Percentiles rank a stretch among this genome's conserved stretches.
Evolutionary conservation across 257 asterid species (phyloP).

Genomic region (Oldenlandia corymbosa): DNA sequence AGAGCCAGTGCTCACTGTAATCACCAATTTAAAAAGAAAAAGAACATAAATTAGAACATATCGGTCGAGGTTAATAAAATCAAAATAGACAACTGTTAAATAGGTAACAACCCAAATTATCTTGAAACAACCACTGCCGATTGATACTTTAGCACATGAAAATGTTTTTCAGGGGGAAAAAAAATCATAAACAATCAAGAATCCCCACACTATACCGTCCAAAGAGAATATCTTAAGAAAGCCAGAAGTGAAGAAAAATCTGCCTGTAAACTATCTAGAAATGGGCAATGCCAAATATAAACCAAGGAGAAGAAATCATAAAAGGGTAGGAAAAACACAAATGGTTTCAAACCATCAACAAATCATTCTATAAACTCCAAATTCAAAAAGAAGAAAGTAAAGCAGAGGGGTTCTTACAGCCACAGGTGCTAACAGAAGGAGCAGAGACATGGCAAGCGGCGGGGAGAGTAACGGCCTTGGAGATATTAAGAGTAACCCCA

Average conservation of each 20-base stretch:
- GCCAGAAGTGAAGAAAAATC: no score
- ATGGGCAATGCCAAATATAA: neutral
- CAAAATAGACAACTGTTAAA: neutral
- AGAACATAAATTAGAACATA: slow-evolving; percentile 1
- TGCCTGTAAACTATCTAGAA: neutral
- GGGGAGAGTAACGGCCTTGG: slow-evolving; percentile 73
- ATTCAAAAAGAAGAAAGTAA: neutral
- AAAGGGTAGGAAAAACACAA: no score
- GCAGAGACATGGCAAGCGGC: slow-evolving; percentile 81
- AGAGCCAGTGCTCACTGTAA: slow-evolving; percentile 41
- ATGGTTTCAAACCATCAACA: no score
- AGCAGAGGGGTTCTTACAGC: slow-evolving; percentile 36
- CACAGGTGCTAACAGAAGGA: slow-evolving; percentile 66
- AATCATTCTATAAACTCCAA: no score
- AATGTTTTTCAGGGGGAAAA: no score
- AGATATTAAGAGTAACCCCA: slow-evolving; percentile 63
- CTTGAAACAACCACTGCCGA: no score
- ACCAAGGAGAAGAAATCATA: neutral
- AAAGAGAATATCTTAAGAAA: no score
- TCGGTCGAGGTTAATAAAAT: neutral
- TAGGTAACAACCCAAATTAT: no score
- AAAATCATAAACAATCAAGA: neutral
- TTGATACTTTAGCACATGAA: no score
- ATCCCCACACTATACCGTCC: neutral
- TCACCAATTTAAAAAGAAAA: neutral